Conservation (phyloP, 129 eudicot species). For the Heracleum sosnowskyi region DNA sequence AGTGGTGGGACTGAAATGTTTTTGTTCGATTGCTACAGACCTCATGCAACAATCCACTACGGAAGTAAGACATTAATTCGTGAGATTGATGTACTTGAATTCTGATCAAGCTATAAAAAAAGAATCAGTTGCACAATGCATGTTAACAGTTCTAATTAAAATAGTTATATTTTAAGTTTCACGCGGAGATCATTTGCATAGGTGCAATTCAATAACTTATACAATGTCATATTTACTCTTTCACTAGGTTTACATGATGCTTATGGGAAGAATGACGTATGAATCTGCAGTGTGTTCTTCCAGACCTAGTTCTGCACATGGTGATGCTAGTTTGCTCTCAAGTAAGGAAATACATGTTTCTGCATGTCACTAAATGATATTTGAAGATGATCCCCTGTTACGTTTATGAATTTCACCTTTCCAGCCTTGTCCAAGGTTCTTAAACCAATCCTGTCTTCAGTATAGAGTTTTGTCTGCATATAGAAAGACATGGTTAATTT, state of each 20-base stretch:
- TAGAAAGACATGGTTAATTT: neutral
- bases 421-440: slow-evolving; percentile 73
- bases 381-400: slow-evolving; percentile 60
- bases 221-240: neutral
- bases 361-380: slow-evolving; percentile 55
- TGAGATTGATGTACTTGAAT: neutral
- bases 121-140: neutral
- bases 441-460: slow-evolving; percentile 88
- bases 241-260: neutral
- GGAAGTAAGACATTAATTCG: too few species aligned
- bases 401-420: slow-evolving; percentile 64
- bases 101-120: neutral
- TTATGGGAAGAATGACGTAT: neutral
- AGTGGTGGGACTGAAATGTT: too few species aligned
- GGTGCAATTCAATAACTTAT: neutral
- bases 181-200: neutral
- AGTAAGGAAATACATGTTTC: slow-evolving; percentile 58
- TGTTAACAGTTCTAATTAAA: neutral
- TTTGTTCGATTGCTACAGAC: too few species aligned
- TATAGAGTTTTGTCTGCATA: slow-evolving; percentile 70
- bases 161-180: neutral
- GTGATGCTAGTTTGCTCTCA: slow-evolving; percentile 27
- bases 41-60: too few species aligned
- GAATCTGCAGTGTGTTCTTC: neutral
- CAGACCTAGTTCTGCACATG: neutral